Evolutionary conservation across 371 early-diverging fungal species (phyloP).

Genomic region (Mortierella sp.): DNA sequence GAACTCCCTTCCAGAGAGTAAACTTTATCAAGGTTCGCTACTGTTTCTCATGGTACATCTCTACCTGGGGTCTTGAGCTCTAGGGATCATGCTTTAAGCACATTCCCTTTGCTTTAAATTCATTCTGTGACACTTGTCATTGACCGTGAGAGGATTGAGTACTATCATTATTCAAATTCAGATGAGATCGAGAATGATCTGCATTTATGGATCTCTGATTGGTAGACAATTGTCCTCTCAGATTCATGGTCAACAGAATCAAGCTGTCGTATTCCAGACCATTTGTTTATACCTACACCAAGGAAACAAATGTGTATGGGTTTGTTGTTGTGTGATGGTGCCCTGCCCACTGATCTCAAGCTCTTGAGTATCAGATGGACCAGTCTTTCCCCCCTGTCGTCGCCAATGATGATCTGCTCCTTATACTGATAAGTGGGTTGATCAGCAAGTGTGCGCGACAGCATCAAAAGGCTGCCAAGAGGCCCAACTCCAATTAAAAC

Average conservation of each 20-base stretch:
- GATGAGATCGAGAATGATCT: neutral
- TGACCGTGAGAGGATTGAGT: slow-evolving; percentile 3
- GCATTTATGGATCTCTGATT: neutral
- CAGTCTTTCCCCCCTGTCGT: neutral
- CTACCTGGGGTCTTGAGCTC: slow-evolving; percentile 47
- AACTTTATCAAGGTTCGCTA: slow-evolving; percentile 4
- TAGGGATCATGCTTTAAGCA: slow-evolving; percentile 30
- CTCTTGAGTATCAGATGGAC: neutral
- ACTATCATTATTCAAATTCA: neutral
- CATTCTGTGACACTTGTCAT: slow-evolving; percentile 38
- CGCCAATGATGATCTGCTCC: neutral
- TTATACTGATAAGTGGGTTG: neutral
- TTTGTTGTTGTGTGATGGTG: slow-evolving; percentile 55
- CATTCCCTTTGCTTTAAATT: slow-evolving; percentile 46
- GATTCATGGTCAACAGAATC: slow-evolving; percentile 2
- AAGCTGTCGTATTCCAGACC: slow-evolving; percentile 46
- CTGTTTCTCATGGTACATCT: slow-evolving; percentile 20
- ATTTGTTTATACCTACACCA: slow-evolving; percentile 18
- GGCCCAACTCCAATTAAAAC: slow-evolving; percentile 56
- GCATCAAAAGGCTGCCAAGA: neutral
- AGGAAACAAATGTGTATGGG: slow-evolving; percentile 40
- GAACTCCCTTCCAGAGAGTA: neutral
- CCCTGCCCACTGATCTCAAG: slow-evolving; percentile 7
- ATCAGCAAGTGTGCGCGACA: neutral
- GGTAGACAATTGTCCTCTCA: neutral